phyloP scores from a whole-genome alignment of 2,329 filamentous ascomycete species.

The Beauveria sp. region DNA sequence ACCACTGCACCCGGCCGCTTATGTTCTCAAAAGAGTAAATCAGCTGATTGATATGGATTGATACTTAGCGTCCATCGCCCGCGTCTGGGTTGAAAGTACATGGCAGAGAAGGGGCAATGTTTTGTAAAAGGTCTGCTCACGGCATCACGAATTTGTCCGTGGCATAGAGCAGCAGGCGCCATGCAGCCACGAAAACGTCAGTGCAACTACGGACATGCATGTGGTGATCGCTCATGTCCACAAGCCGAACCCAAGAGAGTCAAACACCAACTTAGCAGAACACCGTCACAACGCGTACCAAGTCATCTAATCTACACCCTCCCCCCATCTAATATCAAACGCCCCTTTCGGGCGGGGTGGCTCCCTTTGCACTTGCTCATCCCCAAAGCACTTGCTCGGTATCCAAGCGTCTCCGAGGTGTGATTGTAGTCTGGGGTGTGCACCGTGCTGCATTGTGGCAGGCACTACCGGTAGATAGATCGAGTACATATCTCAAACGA shows the following conservation, averaged over 20 bases:
- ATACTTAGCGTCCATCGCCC: too few species aligned
- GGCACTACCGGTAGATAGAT: neutral
- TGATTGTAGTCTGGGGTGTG: neutral
- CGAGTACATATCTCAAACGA: neutral
- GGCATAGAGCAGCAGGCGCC: too few species aligned
- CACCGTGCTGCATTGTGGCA: neutral
- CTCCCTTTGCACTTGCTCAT: neutral
- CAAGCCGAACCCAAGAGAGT: neutral
- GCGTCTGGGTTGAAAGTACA: too few species aligned
- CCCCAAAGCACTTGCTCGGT: neutral
- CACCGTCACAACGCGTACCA: neutral
- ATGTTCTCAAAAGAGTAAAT: too few species aligned
- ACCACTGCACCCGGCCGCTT: too few species aligned
- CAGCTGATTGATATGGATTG: too few species aligned
- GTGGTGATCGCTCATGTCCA: neutral
- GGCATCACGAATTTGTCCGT: too few species aligned
- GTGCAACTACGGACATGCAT: neutral
- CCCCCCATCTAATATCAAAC: neutral
- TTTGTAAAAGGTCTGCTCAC: too few species aligned
- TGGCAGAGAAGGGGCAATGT: too few species aligned
- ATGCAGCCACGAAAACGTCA: neutral
- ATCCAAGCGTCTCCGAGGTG: neutral
- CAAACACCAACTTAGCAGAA: neutral
- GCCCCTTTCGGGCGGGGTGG: neutral
- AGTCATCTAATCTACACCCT: constrained; percentile 4